These are phyloP conservation scores for Microstroma glucosiphilum DNA, from an alignment of 1,284 basidiomycete species.

Conservation along the genomic window DNA sequence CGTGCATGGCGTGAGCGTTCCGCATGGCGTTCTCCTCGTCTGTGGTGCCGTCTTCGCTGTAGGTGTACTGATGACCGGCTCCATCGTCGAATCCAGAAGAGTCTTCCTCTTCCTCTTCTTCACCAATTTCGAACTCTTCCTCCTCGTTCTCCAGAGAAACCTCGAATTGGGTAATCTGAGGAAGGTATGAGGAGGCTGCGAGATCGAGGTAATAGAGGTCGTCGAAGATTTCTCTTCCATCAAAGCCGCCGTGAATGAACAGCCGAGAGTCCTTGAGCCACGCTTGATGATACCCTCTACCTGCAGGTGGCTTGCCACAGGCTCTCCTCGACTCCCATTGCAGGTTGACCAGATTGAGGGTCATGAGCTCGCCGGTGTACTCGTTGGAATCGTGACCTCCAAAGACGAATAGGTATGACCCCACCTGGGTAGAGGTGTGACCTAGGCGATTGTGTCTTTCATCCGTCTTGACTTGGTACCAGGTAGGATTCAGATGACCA, in stretches of 20 bases:
- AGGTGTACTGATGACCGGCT: no score
- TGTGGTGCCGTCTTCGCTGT: no score
- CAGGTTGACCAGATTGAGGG: constrained; percentile 73
- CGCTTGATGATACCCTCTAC: constrained; percentile 75
- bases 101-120: not conserved
- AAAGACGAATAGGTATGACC: constrained; percentile 82
- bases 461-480: constrained; percentile 63
- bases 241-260: constrained; percentile 81
- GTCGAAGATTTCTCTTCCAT: constrained; percentile 71
- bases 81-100: no score
- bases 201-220: constrained; percentile 79
- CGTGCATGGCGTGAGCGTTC: no score
- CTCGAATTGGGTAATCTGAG: constrained; percentile 65
- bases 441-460: constrained; percentile 67
- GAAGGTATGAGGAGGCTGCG: constrained; percentile 80
- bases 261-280: constrained; percentile 74
- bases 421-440: constrained; percentile 81
- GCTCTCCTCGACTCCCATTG: constrained; percentile 62
- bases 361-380: constrained; percentile 71
- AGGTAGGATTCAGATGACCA: constrained; percentile 61
- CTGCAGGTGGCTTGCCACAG: constrained; percentile 63
- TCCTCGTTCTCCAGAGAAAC: constrained; percentile 10
- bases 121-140: not conserved
- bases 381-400: constrained; percentile 77
- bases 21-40: no score